Conservation (phyloP, 176 grass and related monocot species). For the Carex cristatella region DNA sequence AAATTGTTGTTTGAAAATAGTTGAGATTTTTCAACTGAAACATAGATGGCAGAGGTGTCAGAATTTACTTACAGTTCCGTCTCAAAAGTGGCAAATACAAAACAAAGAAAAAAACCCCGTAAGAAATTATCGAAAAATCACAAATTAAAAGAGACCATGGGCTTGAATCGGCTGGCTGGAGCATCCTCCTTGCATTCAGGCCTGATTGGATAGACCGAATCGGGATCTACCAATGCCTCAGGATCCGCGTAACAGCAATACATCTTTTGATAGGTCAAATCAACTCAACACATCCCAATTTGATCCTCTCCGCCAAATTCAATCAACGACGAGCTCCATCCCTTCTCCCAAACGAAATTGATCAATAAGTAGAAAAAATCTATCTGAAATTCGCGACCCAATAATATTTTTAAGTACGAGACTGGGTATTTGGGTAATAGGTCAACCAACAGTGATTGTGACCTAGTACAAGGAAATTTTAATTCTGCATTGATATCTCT, state of each 20-base stretch:
- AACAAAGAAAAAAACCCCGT: no score
- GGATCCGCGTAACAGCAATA: slow-evolving; percentile 64
- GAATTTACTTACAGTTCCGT: not conserved
- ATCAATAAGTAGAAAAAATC: not conserved
- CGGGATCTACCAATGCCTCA: slow-evolving; percentile 69
- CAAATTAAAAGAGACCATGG: slow-evolving; percentile 29
- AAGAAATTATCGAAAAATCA: not conserved
- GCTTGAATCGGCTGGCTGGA: slow-evolving; percentile 72
- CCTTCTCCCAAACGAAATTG: not conserved
- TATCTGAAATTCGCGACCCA: not conserved
- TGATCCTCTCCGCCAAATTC: not conserved
- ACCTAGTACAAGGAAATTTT: not conserved
- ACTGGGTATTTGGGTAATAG: not conserved
- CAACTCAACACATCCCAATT: slow-evolving; percentile 1
- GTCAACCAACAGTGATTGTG: slow-evolving; percentile 6
- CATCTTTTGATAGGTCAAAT: slow-evolving; percentile 31
- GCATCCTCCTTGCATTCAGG: slow-evolving; percentile 61
- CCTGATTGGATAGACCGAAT: slow-evolving; percentile 63
- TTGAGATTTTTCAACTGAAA: not conserved
- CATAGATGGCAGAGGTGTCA: not conserved
- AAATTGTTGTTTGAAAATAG: not conserved
- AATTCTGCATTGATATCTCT: not conserved
- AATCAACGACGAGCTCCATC: not conserved
- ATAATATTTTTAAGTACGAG: not conserved
- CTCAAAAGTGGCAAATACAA: not conserved